Conservation (phyloP, 1,284 basidiomycete genomes). For the Ceratobasidium sp. region DNA sequence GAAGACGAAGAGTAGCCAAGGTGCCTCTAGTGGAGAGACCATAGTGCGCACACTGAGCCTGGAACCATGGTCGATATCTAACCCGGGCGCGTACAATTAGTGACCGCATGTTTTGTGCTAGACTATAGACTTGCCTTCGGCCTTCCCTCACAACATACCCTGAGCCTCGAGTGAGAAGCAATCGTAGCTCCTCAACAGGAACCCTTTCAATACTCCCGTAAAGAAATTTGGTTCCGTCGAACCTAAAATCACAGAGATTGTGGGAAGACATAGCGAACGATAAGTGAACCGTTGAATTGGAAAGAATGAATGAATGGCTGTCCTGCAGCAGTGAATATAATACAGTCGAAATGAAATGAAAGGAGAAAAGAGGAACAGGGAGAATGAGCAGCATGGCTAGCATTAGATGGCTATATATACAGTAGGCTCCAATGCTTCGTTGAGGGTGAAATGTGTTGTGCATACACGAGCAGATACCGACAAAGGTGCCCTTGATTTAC, state of each 20-base stretch:
- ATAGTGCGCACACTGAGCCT: constrained; percentile 30
- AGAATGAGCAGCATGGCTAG: neutral
- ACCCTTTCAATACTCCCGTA: neutral
- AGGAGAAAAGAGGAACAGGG: neutral
- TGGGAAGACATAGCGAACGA: neutral
- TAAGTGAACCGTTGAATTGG: neutral
- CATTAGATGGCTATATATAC: too few species aligned
- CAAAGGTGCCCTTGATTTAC: too few species aligned
- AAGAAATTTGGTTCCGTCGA: neutral
- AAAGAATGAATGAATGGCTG: neutral
- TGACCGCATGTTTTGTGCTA: neutral
- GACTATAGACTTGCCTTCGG: neutral
- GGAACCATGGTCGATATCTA: constrained; percentile 20
- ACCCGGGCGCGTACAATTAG: constrained; percentile 3
- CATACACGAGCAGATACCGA: too few species aligned
- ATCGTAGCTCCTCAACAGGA: neutral
- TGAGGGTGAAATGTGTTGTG: too few species aligned
- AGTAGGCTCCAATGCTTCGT: too few species aligned
- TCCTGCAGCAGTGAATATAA: constrained; percentile 19
- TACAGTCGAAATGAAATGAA: neutral
- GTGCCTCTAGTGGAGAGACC: constrained; percentile 12
- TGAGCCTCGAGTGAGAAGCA: constrained; percentile 4
- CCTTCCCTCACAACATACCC: neutral
- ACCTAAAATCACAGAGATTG: neutral
- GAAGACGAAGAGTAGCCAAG: neutral